Evolutionary conservation across 176 grass and related monocot species (phyloP), one percentile per base, ranked within the genome.

Genomic region (Lolium multiflorum): DNA sequence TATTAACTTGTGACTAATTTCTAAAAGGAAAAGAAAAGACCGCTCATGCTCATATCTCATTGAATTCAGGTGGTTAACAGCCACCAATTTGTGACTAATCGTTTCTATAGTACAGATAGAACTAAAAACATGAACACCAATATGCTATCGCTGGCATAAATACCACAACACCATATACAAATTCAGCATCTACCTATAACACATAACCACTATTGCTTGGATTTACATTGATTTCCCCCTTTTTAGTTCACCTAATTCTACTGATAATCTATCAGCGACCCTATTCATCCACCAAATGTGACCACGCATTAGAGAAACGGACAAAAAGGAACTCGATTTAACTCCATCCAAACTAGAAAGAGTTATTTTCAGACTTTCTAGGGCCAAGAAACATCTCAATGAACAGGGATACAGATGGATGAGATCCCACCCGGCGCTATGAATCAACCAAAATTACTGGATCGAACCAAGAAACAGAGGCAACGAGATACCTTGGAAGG

Each of bases 401-500:
- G 11, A n/a, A 51, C 44, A 22, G 25, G 12, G 26, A 17, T 17
- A 13, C 11, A 18, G 15, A 6, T 15, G 18, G 26, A 56, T 82
- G 41, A 61, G 41, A 75, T 46, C 3, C n/a, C 5, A 35, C 13
- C 84, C 12, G 5, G 67, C 44, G 5, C 18, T 18, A 63, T 18
- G 13, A 46, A 52, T 31, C 15, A 13, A 82, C 60, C 1, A 44
- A 63, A 90, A 90, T 20, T 17, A 9, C 46, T 31, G 66, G 24
- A 90, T 50, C 51, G 54, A 82, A 83, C 35, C 3, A 87, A 10
- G 35, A 79, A 87, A 65, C 1, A 11, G 12, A n/a, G 76, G n/a
- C 1, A 4, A 10, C 17, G 37, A 65, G 47, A 20, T 84, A 83
- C 89, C 89, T 83, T 91, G 80, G 74, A 84, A 80, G 58, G 73